Base-by-base conservation (phyloP, 1,284 basidiomycete genomes). In the Bjerkandera adusta region DNA sequence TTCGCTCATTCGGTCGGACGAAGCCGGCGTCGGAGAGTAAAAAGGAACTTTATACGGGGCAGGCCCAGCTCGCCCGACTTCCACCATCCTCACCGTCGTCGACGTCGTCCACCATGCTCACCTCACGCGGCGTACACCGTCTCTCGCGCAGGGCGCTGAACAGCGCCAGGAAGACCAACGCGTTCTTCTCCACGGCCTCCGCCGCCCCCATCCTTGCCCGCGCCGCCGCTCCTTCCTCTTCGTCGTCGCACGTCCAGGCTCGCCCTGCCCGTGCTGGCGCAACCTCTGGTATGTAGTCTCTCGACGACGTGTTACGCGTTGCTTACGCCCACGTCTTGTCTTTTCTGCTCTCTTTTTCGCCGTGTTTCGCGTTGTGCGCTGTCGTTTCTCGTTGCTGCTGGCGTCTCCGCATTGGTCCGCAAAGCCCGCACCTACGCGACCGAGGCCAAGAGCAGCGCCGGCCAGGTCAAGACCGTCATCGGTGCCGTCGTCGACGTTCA, bases 401-500 rank as follows among this genome's bases (percentile, higher is more conserved):
- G 25, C 52, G 46, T 50, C 44, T 52, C 45, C 42, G 45, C 47
- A 15, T 59, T 58, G 57, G 51, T 57, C 57, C 57, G 54, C 53
- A 58, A 62, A 89, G 87, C 78, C 57, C 92, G 94, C 68, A 73
- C 83, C 40, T 97, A 96, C 80, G 94, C 94, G 54, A 94, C 94
- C 52, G 91, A 95, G 69, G 79, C 90, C 53, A 85, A 81, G 72
- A 69, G 60, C 57, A 64, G 77, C 51, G 71, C 77, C 62, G 93
- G 92, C 59, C 73, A 80, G 45, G 89, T 96, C 66, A 96, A 96
- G 80, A 92, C 89, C 59, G 89, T 94, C 77, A 94, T 94, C 71
- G 92, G 92, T 87, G 95, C 96, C 75, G 96, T 99, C 75, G 96
- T 99, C 68, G 96, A 99, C 72, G 95, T 97, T 58, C 92, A 97